These are phyloP conservation scores for Verticillium isaacii DNA, from an alignment of 2,329 filamentous ascomycete species.

Conservation along the genomic window DNA sequence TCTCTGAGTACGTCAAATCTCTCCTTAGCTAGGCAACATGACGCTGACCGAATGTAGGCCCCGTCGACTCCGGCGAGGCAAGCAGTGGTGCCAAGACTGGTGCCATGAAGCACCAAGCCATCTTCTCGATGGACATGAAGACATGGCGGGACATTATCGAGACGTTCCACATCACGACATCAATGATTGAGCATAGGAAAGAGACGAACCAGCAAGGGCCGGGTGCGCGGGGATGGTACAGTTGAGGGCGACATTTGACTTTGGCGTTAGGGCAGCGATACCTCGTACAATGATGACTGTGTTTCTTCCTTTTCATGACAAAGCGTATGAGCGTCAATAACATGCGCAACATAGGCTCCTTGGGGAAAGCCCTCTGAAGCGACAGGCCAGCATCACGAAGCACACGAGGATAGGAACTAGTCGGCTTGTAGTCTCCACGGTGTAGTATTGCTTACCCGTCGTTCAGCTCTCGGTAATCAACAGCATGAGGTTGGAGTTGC, in stretches of 20 bases:
- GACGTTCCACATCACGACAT: constrained; percentile 68
- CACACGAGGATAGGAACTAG: no score
- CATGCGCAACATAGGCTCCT: no score
- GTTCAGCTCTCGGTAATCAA: no score
- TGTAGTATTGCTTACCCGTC: no score
- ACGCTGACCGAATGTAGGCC: not conserved
- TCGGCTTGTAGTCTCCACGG: no score
- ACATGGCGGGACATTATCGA: constrained; percentile 77
- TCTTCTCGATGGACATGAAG: constrained; percentile 81
- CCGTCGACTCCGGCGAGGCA: not conserved
- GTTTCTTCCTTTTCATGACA: not conserved
- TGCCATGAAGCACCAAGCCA: constrained; percentile 72
- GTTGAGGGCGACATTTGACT: constrained; percentile 24
- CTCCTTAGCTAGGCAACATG: not conserved
- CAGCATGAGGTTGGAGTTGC: no score
- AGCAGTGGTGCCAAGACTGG: constrained; percentile 35
- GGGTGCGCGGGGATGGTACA: constrained; percentile 63
- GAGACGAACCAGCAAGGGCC: constrained; percentile 49
- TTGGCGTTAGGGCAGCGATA: not conserved
- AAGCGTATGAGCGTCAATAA: no score
- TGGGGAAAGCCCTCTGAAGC: no score
- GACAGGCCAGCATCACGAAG: no score
- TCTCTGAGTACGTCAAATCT: constrained; percentile 61
- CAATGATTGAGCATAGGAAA: constrained; percentile 79
- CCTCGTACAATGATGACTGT: not conserved